Base-by-base conservation (phyloP, 2,329 filamentous ascomycete species). In the Plenodomus lindquistii region DNA sequence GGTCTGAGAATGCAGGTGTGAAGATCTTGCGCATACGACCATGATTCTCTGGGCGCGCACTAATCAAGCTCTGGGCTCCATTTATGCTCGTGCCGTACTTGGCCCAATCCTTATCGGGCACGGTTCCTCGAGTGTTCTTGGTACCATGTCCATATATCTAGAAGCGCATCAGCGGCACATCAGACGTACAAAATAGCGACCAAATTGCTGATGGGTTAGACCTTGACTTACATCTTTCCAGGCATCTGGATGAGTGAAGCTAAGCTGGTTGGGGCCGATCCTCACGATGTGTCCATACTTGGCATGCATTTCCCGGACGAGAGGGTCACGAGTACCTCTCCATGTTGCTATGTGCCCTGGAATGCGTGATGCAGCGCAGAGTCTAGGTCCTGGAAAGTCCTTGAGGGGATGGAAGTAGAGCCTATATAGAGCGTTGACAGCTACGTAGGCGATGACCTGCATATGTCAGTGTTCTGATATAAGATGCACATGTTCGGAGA, bases 281-380 rank as follows among this genome's bases (percentile, higher is more conserved):
- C 76, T 64, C 6, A 78, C 75, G 4, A 76, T 62, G 3, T 69
- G 62, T 20, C 76, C 75, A 49, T 76, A 75, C 51, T 71, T 64
- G 8, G 60, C 46, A 44, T 77, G 75, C 16, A 76, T 52, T 7
- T 73, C 46, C 19, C 44, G 51, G 16, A 66, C 41, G 7, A 46
- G 40, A 3, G 37, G 37, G 22, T 69, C 56, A 8, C 52, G 44
- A 2, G 41, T 50, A 19, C 73, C 74, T 1, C 22, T 57, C 22
- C 55, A 52, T 1, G 50, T 43, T 16, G 60, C 57, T n/a, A 60
- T 44, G 19, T 64, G 59, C 35, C 67, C 61, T 1, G 71, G 71
- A 10, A 75, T 48, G n/a, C 67, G 62, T 36, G 70, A 69, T 17
- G 67, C 64, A 8, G 71, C 69, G 45, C 60, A 51, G 6, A 72